Percentiles rank a stretch among this genome's conserved stretches.
phyloP scores from a whole-genome alignment of 2,329 filamentous ascomycete genomes.

The Elsinoe australis region DNA sequence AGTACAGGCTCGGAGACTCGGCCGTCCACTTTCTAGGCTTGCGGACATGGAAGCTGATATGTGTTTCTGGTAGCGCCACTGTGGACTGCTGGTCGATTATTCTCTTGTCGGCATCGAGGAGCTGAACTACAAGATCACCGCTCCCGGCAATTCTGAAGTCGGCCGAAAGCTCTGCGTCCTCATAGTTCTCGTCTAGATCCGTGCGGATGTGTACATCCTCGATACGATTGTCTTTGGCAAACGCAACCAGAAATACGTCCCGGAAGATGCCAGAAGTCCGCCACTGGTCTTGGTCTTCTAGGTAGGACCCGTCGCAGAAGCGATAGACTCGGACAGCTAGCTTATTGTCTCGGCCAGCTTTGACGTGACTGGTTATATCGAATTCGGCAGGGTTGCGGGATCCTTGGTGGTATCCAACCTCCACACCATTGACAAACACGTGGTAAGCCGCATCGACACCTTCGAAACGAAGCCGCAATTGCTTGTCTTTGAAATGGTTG shows the following conservation, averaged over 20 bases:
- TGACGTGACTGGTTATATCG: slow-evolving; percentile 51
- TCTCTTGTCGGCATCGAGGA: slow-evolving; percentile 36
- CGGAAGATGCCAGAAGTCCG: slow-evolving; percentile 50
- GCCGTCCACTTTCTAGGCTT: slow-evolving; percentile 62
- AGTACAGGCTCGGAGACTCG: slow-evolving; percentile 57
- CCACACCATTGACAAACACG: slow-evolving; percentile 57
- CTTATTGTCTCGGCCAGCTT: slow-evolving; percentile 39
- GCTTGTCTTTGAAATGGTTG: slow-evolving; percentile 35
- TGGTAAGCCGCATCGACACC: slow-evolving; percentile 66
- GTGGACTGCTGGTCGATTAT: slow-evolving; percentile 17
- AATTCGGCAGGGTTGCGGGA: slow-evolving; percentile 63
- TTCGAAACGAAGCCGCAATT: slow-evolving; percentile 60
- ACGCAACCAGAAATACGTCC: slow-evolving; percentile 55
- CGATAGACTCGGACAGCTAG: slow-evolving; percentile 62
- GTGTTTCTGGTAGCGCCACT: slow-evolving; percentile 22
- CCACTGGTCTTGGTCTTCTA: slow-evolving; percentile 51
- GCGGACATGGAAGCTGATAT: slow-evolving; percentile 38
- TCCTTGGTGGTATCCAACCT: slow-evolving; percentile 62
- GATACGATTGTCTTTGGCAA: slow-evolving; percentile 46
- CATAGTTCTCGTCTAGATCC: slow-evolving; percentile 45
- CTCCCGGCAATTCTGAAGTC: slow-evolving; percentile 3
- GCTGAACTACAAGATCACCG: slow-evolving; percentile 25
- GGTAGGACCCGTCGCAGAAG: slow-evolving; percentile 61
- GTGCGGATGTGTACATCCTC: slow-evolving; percentile 53
- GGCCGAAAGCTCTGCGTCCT: slow-evolving; percentile 40